Evolutionary conservation across 805 yeast species (phyloP).

Genomic region (Starmerella asiatica): DNA sequence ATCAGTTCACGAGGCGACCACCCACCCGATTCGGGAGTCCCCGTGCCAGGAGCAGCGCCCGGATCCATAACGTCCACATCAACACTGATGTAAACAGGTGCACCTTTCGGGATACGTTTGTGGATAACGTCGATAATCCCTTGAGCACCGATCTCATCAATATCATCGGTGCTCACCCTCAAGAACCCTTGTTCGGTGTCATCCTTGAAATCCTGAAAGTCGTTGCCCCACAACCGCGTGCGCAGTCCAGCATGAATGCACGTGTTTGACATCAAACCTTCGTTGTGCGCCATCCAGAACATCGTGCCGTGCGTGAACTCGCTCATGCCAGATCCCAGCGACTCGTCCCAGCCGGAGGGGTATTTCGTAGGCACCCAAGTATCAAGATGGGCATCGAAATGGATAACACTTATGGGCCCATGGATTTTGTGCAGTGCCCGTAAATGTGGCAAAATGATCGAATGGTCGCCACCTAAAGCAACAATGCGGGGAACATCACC

Average conservation of each 20-base stretch:
- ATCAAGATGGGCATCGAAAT: conserved; percentile 76
- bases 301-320: conserved; percentile 73
- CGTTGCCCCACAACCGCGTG: conserved; percentile 53
- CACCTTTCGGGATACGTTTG: conserved; percentile 40
- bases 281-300: conserved; percentile 68
- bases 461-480: conserved; percentile 75
- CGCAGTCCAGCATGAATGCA: conserved; percentile 69
- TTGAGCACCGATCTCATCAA: conserved; percentile 49
- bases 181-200: conserved; percentile 58
- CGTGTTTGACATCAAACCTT: conserved; percentile 44
- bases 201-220: conserved; percentile 47
- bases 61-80: conserved; percentile 67
- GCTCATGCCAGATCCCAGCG: conserved; percentile 36
- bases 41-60: conserved; percentile 63
- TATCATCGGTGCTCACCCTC: conserved; percentile 58
- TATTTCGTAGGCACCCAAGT: conserved; percentile 73
- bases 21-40: conserved; percentile 69
- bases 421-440: conserved; percentile 47
- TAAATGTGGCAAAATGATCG: conserved; percentile 57
- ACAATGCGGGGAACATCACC: conserved; percentile 45
- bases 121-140: conserved; percentile 46
- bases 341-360: conserved; percentile 53
- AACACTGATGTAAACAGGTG: conserved; percentile 65
- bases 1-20: conserved; percentile 54
- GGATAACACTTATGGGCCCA: conserved; percentile 61